Conservation (phyloP, 2,329 filamentous ascomycete species). For the Thermomyces lanuginosus region DNA sequence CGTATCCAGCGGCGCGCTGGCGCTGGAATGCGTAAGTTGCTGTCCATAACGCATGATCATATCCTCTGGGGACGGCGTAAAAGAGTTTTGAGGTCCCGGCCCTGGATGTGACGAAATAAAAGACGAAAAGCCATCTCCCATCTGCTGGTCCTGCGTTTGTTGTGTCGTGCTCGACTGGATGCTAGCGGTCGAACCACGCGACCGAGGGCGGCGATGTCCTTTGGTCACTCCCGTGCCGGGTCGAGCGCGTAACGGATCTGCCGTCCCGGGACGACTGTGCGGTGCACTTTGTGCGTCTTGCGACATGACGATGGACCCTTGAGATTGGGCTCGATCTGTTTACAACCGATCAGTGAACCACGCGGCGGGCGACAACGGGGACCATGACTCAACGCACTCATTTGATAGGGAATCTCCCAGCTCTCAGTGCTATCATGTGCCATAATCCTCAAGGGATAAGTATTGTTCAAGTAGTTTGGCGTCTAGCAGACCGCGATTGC, state of each 20-base stretch:
- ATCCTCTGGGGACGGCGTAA: constrained; percentile 26
- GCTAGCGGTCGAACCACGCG: constrained; percentile 31
- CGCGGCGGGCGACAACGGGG: constrained; percentile 2
- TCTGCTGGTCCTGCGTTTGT: constrained; percentile 27
- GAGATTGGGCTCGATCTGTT: constrained; percentile 21
- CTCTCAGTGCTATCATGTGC: constrained; percentile 19
- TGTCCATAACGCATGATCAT: constrained; percentile 31
- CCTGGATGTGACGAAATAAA: constrained; percentile 22
- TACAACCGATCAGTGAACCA: constrained; percentile 5
- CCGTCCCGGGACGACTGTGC: constrained; percentile 25
- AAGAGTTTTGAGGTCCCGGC: constrained; percentile 20
- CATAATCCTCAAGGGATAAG: no score
- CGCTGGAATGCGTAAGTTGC: constrained; percentile 24
- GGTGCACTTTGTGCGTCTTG: constrained; percentile 23
- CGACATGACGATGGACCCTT: constrained; percentile 21
- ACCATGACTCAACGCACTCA: constrained; percentile 8
- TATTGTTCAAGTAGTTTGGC: no score
- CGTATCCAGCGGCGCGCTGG: constrained; percentile 20
- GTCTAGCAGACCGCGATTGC: no score
- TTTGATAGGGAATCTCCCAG: constrained; percentile 7
- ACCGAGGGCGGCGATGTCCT: constrained; percentile 26
- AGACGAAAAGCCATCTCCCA: constrained; percentile 22
- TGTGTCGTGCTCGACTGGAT: constrained; percentile 32
- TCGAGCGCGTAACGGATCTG: constrained; percentile 25
- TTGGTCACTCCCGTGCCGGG: constrained; percentile 26